Conservation (phyloP, 129 eudicot species). For the Erigeron canadensis region DNA sequence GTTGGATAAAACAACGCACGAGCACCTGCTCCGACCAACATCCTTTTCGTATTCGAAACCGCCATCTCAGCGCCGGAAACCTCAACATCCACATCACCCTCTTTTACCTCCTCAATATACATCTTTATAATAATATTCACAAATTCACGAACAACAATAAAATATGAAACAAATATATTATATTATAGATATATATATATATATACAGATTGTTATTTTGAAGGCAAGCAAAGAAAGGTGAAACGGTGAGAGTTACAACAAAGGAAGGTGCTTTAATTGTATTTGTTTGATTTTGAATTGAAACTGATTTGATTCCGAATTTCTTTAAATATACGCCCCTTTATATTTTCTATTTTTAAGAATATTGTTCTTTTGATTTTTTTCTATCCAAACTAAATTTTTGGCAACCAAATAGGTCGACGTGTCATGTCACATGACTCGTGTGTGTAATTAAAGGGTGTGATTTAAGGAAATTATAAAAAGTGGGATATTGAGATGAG, state of each 20-base stretch:
- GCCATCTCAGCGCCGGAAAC: slow-evolving; percentile 31
- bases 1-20: slow-evolving; percentile 89
- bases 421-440: too few relatives aligned
- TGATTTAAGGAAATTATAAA: slow-evolving; percentile 8
- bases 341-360: too few relatives aligned
- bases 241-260: slow-evolving; percentile 25
- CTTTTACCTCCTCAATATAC: slow-evolving; percentile 69
- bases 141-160: neutral
- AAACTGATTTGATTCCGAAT: slow-evolving; percentile 24
- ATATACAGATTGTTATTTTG: neutral
- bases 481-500: slow-evolving; percentile 2
- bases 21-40: slow-evolving; percentile 79
- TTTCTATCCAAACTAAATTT: neutral
- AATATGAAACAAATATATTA: too few relatives aligned
- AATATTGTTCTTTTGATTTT: neutral
- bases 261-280: slow-evolving; percentile 23
- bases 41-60: slow-evolving; percentile 54
- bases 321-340: slow-evolving; percentile 34
- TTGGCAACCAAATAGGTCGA: slow-evolving; percentile 22
- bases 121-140: slow-evolving; percentile 26
- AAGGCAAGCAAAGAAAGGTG: slow-evolving; percentile 31
- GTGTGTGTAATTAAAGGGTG: slow-evolving; percentile 9
- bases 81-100: slow-evolving; percentile 35
- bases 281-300: slow-evolving; percentile 23
- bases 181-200: too few relatives aligned